Conservation (phyloP, 2,329 filamentous ascomycete genomes). For the Pezicula carpinea region DNA sequence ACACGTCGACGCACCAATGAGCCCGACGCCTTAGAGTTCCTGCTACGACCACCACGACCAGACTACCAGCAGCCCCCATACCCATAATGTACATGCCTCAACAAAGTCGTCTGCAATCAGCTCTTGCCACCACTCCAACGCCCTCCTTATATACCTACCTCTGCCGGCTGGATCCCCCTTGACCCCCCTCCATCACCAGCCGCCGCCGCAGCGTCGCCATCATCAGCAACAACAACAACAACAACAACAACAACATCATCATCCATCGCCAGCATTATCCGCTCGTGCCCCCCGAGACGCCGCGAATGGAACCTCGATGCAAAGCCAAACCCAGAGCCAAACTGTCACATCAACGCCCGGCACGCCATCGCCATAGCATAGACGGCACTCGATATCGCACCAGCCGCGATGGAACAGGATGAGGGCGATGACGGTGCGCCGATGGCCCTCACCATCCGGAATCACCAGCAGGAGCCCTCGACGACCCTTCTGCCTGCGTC, state of each 20-base stretch:
- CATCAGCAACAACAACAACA: too few species aligned
- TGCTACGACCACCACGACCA: slow-evolving; percentile 71
- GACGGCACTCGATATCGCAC: neutral
- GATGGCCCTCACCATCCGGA: neutral
- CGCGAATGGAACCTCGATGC: too few species aligned
- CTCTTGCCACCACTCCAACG: slow-evolving; percentile 1
- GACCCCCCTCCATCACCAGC: neutral
- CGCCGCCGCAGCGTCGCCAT: too few species aligned
- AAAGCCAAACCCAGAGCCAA: slow-evolving; percentile 1
- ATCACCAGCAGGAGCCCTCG: slow-evolving; percentile 19
- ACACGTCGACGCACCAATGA: slow-evolving; percentile 8
- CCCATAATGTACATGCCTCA: slow-evolving; percentile 4
- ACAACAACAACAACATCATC: too few species aligned
- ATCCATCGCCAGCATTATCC: too few species aligned
- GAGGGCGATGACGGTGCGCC: slow-evolving; percentile 11
- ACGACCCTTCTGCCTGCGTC: slow-evolving; percentile 55
- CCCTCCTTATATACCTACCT: neutral
- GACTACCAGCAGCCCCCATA: slow-evolving; percentile 4
- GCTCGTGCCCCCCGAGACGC: too few species aligned
- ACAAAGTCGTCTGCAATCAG: neutral
- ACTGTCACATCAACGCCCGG: neutral
- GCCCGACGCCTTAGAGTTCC: slow-evolving; percentile 63
- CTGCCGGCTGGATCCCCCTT: neutral
- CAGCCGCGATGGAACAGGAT: slow-evolving; percentile 21
- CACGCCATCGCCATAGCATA: neutral